Conservation (phyloP, 2,329 filamentous ascomycete species). For the Pseudonectria foliicola region DNA sequence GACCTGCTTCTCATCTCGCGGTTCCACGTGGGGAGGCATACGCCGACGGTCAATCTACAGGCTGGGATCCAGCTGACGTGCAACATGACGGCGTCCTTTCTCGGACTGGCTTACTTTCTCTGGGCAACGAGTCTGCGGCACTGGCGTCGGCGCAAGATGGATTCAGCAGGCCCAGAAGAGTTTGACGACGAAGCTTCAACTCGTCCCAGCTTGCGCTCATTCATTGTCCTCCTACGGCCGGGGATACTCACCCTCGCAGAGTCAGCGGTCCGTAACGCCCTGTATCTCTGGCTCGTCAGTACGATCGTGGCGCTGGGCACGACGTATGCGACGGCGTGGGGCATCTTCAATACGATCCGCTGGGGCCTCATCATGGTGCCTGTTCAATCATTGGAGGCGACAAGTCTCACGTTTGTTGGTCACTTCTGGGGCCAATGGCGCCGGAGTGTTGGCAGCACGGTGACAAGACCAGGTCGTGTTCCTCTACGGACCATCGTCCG, state of each 20-base stretch:
- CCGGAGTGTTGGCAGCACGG: constrained; percentile 17
- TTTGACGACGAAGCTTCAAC: constrained; percentile 12
- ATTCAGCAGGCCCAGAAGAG: no score
- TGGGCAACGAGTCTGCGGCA: constrained; percentile 29
- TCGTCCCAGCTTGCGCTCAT: constrained; percentile 33
- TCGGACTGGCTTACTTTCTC: constrained; percentile 55
- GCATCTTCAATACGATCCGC: constrained; percentile 65
- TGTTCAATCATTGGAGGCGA: constrained; percentile 59
- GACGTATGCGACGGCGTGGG: constrained; percentile 66
- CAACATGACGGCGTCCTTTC: constrained; percentile 46
- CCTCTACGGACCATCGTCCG: constrained; percentile 13
- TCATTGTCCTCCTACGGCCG: constrained; percentile 47
- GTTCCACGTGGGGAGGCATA: constrained; percentile 49
- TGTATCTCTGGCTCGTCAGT: constrained; percentile 65
- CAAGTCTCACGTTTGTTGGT: constrained; percentile 57
- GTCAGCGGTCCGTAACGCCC: constrained; percentile 58
- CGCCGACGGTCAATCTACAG: constrained; percentile 57
- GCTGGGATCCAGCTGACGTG: constrained; percentile 57
- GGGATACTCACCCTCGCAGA: constrained; percentile 55
- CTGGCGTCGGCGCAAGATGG: constrained; percentile 1
- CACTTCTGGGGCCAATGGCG: constrained; percentile 55
- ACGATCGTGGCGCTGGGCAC: constrained; percentile 56
- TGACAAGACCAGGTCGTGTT: constrained; percentile 10
- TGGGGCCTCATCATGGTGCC: constrained; percentile 72
- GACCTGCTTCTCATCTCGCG: constrained; percentile 60